Evolutionary conservation across 2,329 filamentous ascomycete genomes (phyloP).

Genomic region (Exophiala sideris): DNA sequence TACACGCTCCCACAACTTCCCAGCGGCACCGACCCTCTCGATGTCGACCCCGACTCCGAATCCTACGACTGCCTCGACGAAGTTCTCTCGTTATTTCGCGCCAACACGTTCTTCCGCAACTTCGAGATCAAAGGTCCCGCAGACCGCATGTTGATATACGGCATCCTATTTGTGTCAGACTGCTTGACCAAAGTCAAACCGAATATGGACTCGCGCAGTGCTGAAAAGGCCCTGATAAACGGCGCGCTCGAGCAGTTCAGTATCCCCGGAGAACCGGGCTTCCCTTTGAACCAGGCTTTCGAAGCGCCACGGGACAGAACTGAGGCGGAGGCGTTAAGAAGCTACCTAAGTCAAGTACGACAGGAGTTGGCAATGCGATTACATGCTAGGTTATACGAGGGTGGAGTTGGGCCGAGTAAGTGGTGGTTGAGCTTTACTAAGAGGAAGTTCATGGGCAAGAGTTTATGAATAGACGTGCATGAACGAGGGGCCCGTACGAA

Average conservation of each 20-base stretch:
- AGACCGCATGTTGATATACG: conserved; percentile 92
- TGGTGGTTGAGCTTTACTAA: conserved; percentile 99
- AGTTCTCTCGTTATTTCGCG: conserved; percentile 85
- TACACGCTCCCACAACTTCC: conserved; percentile 72
- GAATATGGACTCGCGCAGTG: conserved; percentile 61
- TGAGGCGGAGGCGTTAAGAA: conserved; percentile 81
- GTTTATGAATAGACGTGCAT: conserved; percentile 51
- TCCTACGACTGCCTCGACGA: conserved; percentile 97
- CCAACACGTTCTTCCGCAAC: conserved; percentile 98
- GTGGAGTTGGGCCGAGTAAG: conserved; percentile 65
- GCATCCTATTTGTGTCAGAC: conserved; percentile 91
- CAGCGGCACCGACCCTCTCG: conserved; percentile 49
- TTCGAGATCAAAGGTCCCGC: conserved; percentile 98
- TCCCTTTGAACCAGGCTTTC: conserved; percentile 95
- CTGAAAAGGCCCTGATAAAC: conserved; percentile 77
- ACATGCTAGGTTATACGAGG: conserved; percentile 81
- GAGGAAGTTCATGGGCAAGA: conserved; percentile 99
- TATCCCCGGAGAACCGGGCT: conserved; percentile 87
- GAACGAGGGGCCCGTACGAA: too few species aligned
- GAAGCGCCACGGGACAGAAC: conserved; percentile 82
- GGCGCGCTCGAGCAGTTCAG: conserved; percentile 92
- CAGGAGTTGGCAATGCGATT: conserved; percentile 84
- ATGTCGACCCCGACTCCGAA: conserved; percentile 76
- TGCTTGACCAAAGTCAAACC: conserved; percentile 85
- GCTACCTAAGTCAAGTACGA: conserved; percentile 76